Conservation (phyloP, 352 stramenopile species). For the Phytophthora lateralis region DNA sequence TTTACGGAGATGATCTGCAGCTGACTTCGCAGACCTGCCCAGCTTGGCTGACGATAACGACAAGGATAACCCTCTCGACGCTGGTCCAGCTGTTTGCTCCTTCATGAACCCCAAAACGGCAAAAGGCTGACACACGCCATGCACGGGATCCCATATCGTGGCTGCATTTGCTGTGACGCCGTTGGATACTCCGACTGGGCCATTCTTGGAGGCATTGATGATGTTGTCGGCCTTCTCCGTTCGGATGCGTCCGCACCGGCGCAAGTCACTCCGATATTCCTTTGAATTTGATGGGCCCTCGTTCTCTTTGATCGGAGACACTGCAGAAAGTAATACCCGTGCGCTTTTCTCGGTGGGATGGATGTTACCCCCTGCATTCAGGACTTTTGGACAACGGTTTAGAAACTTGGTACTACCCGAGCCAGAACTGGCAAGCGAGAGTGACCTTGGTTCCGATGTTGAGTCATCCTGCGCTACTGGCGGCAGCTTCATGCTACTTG, state of each 20-base stretch:
- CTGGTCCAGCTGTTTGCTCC: conserved; percentile 27
- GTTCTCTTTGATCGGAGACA: conserved; percentile 21
- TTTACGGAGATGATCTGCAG: conserved; percentile 31
- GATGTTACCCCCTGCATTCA: neutral
- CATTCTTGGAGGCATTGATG: conserved; percentile 27
- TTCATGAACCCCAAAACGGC: conserved; percentile 68
- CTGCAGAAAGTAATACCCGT: conserved; percentile 13
- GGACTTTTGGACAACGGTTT: conserved; percentile 12
- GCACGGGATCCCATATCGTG: conserved; percentile 72
- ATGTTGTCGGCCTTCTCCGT: conserved; percentile 39
- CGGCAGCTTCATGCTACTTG: conserved; percentile 14
- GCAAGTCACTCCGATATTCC: conserved; percentile 28
- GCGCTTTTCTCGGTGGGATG: conserved; percentile 7
- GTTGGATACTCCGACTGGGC: neutral
- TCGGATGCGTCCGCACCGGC: conserved; percentile 32
- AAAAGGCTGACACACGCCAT: conserved; percentile 80
- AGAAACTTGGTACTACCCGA: conserved; percentile 11
- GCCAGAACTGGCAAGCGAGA: conserved; percentile 1
- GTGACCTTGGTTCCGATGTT: neutral
- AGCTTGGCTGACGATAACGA: conserved; percentile 19
- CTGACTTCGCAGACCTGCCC: conserved; percentile 31
- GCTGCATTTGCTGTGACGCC: conserved; percentile 10
- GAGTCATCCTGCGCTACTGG: conserved; percentile 16
- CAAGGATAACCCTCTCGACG: conserved; percentile 16
- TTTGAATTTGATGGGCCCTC: conserved; percentile 3